Percentiles rank a stretch among this genome's conserved stretches.
These are phyloP conservation scores for Monilinia aucupariae DNA, from an alignment of 2,329 filamentous ascomycete species.

Conservation along the genomic window DNA sequence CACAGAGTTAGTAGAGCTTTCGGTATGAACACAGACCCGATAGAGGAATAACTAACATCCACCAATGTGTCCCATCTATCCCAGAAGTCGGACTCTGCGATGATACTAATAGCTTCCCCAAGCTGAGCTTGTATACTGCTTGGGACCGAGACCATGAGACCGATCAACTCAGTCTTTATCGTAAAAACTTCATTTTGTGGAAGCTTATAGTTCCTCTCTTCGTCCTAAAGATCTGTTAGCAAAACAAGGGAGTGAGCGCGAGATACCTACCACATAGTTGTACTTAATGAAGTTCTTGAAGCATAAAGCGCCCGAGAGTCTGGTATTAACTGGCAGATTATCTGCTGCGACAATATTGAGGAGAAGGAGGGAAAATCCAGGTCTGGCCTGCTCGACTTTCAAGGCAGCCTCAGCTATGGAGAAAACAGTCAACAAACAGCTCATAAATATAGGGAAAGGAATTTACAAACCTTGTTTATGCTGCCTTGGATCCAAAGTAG, in stretches of 20 bases:
- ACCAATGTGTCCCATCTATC: constrained; percentile 93
- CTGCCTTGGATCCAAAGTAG: constrained; percentile 80
- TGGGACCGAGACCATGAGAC: constrained; percentile 91
- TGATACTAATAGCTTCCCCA: constrained; percentile 92
- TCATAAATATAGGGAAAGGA: constrained; percentile 29
- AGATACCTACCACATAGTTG: constrained; percentile 70
- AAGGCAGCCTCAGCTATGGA: constrained; percentile 71
- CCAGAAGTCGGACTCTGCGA: constrained; percentile 98
- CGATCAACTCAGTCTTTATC: constrained; percentile 93
- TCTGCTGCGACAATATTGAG: constrained; percentile 84
- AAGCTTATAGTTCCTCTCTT: constrained; percentile 90
- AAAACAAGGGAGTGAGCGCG: not conserved
- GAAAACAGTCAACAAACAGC: constrained; percentile 22
- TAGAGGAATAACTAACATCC: constrained; percentile 48
- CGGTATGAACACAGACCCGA: not conserved
- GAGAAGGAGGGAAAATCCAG: constrained; percentile 80
- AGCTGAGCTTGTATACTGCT: constrained; percentile 85
- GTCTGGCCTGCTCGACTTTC: constrained; percentile 71
- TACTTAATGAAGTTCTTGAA: constrained; percentile 98
- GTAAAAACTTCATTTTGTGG: constrained; percentile 73
- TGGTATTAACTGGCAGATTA: constrained; percentile 66
- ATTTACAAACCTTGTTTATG: constrained; percentile 74
- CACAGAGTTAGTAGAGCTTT: constrained; percentile 21
- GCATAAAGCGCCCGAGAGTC: constrained; percentile 81
- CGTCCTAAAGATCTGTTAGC: constrained; percentile 52